A percentile compares a stretch with the other conserved stretches of the same genome.
Evolutionary conservation across 2,329 filamentous ascomycete genomes (phyloP).

Genomic region (Phaeosphaeria sp.): DNA sequence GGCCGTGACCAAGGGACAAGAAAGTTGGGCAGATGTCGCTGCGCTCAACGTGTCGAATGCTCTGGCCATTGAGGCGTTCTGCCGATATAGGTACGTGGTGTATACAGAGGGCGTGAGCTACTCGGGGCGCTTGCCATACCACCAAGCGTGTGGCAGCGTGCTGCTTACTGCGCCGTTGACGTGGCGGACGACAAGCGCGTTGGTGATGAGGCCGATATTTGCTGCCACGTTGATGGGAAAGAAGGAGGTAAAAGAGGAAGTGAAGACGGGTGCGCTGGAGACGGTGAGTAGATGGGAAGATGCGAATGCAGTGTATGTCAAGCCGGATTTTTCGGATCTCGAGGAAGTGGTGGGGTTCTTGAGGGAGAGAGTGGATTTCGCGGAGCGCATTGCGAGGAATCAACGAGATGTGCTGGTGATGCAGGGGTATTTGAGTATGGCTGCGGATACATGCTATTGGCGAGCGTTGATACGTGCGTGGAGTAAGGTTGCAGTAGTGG

Average conservation of each 20-base stretch:
- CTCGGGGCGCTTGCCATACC: slow-evolving; percentile 24
- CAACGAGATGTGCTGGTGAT: slow-evolving; percentile 13
- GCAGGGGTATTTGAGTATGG: slow-evolving; percentile 12
- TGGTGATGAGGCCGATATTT: slow-evolving; percentile 15
- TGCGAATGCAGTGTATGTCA: slow-evolving; percentile 24
- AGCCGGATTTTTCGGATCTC: slow-evolving; percentile 16
- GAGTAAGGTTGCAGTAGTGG: slow-evolving; percentile 9
- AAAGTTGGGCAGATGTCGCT: slow-evolving; percentile 28
- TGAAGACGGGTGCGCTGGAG: neutral
- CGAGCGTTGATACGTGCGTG: slow-evolving; percentile 18
- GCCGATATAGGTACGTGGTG: slow-evolving; percentile 24
- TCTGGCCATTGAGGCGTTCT: slow-evolving; percentile 23
- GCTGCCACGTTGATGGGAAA: slow-evolving; percentile 11
- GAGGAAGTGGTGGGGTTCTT: slow-evolving; percentile 14
- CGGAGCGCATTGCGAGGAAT: slow-evolving; percentile 17
- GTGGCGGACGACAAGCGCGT: slow-evolving; percentile 17
- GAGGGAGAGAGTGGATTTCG: slow-evolving; percentile 10
- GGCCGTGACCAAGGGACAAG: slow-evolving; percentile 12
- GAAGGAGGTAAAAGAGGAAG: neutral
- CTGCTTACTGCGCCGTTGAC: slow-evolving; percentile 20
- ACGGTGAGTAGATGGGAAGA: slow-evolving; percentile 3
- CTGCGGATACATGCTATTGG: slow-evolving; percentile 29
- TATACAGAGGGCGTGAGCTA: slow-evolving; percentile 32
- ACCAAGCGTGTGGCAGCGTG: slow-evolving; percentile 27
- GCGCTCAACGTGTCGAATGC: slow-evolving; percentile 14